Evolutionary conservation across 768 basidiomycete genomes (phyloP), one percentile per base, ranked within the genome.

Genomic region (Galerina sulciceps): DNA sequence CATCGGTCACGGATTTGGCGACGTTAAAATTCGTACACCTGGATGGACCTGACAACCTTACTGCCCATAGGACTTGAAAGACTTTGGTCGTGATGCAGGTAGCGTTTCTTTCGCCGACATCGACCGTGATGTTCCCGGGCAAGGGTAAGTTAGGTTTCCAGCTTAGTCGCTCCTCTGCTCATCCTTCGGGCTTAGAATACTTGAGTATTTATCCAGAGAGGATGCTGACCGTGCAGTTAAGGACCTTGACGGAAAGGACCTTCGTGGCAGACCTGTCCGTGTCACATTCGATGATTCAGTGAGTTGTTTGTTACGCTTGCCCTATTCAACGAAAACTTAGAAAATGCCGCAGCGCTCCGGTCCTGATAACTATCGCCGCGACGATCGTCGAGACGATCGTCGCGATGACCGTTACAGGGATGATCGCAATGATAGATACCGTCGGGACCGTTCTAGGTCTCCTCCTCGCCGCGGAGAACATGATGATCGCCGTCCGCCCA

Each of bases 31-130:
- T 54, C 37, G 23, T 48, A 57, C 36, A 53, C 53, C 54, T 55
- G 63, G 54, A 60, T 71, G 72, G 73, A 73, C 74, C 79, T 81
- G 67, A 82, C 76, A 61, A 68, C 71, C 70, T 73, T 75, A 65
- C 75, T 74, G 70, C 75, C 68, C 72, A 68, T 82, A 99, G 96
- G 96, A 99, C 72, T 79, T 99, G 72, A 99, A 99, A 76, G 96
- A 99, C 71, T 98, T 96, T 61, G 96, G 95, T 65, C 93, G 96
- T 60, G 89, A 94, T 69, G 93, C 92, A 49, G 95, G 94, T 42
- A 91, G 87, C 69, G 94, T 98, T 57, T 93, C 91, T 17, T 98
- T 91, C 67, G 94, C 96, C 41, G 96, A 99, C 70, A 90, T 99
- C 60, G 96, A 99, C 71, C 89, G 94, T 38, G 89, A 95, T 69